Conservation (phyloP, 1,284 basidiomycete genomes). For the Wolfiporia cocos region DNA sequence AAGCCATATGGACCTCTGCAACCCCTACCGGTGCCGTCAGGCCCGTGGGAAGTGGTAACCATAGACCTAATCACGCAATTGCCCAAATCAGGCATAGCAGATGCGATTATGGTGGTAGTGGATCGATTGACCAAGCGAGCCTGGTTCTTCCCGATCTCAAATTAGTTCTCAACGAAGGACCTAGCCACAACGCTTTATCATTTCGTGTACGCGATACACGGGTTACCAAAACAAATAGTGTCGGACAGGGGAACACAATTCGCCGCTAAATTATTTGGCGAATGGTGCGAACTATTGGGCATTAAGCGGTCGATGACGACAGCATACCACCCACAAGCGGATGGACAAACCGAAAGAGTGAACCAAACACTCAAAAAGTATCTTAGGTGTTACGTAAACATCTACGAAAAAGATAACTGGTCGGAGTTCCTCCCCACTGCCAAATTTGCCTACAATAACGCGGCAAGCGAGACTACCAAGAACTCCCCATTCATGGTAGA, state of each 20-base stretch:
- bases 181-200: constrained; percentile 19
- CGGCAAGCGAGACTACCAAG: not conserved
- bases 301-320: constrained; percentile 12
- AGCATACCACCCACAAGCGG: constrained; percentile 33
- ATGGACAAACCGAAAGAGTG: constrained; percentile 30
- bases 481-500: not conserved
- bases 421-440: not conserved
- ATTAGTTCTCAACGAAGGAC: constrained; percentile 21
- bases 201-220: constrained; percentile 27
- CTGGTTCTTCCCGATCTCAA: constrained; percentile 25
- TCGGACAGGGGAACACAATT: constrained; percentile 33
- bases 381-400: constrained; percentile 31
- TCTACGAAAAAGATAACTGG: constrained; percentile 14
- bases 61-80: constrained; percentile 34
- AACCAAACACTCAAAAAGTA: constrained; percentile 31
- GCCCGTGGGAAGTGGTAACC: constrained; percentile 29
- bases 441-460: not conserved
- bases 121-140: constrained; percentile 17
- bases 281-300: constrained; percentile 25
- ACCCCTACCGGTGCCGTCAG: constrained; percentile 16
- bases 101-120: constrained; percentile 30
- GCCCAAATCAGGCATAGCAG: constrained; percentile 26
- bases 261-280: constrained; percentile 35
- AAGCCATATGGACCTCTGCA: not conserved
- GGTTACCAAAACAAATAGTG: constrained; percentile 28